phyloP scores from a whole-genome alignment of 768 basidiomycete species.

The Termitomyces sp. region DNA sequence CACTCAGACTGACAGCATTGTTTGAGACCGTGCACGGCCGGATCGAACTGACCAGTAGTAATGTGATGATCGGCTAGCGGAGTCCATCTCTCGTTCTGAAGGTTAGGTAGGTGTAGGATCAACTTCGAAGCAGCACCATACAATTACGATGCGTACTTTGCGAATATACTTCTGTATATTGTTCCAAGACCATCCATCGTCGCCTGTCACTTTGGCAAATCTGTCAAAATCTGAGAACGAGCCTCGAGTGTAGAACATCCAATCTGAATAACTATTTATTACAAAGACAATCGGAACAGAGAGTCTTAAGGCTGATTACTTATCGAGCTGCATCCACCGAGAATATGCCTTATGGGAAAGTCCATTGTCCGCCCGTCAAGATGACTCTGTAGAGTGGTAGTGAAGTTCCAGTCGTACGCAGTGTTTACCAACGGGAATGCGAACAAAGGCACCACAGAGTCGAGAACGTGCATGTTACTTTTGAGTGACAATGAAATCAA shows the following conservation, averaged over 20 bases:
- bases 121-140: not conserved
- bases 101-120: not conserved
- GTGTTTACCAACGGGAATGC: constrained; percentile 4
- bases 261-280: constrained; percentile 5
- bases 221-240: constrained; percentile 19
- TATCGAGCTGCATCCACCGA: constrained; percentile 26
- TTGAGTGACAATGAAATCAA: not conserved
- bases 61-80: constrained; percentile 14
- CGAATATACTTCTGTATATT: constrained; percentile 9
- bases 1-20: constrained; percentile 20
- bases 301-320: constrained; percentile 8
- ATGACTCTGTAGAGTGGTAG: constrained; percentile 17
- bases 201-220: constrained; percentile 16
- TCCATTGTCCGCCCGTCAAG: constrained; percentile 13
- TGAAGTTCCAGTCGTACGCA: constrained; percentile 24
- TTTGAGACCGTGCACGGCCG: constrained; percentile 14
- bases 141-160: not conserved
- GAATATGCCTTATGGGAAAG: constrained; percentile 19
- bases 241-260: constrained; percentile 19
- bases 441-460: constrained; percentile 17
- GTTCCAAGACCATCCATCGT: constrained; percentile 24
- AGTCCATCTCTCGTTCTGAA: constrained; percentile 22
- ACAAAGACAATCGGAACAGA: not conserved
- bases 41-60: constrained; percentile 26
- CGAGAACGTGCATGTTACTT: constrained; percentile 17